A percentile compares a stretch with the other conserved stretches of the same genome.
Conservation (phyloP, 768 basidiomycete genomes). For the Lactarius sanguifluus region DNA sequence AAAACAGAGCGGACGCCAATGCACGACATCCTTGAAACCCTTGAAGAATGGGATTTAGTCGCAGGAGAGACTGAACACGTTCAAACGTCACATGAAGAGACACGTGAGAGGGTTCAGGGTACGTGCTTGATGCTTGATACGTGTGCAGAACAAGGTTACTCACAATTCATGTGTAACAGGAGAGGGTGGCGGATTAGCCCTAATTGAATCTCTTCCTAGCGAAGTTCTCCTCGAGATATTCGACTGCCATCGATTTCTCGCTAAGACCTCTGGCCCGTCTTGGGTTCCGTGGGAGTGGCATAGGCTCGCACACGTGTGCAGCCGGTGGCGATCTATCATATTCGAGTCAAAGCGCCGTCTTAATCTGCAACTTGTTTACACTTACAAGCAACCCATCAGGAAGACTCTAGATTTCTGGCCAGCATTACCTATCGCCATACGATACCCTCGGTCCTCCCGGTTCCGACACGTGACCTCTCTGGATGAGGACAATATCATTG, state of each 20-base stretch:
- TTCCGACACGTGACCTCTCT: neutral
- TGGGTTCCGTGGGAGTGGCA: conserved; percentile 16
- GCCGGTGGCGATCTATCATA: conserved; percentile 9
- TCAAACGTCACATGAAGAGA: neutral
- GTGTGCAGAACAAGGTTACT: no score
- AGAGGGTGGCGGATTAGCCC: neutral
- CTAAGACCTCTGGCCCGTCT: neutral
- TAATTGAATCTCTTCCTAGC: conserved; percentile 7
- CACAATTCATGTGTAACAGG: neutral
- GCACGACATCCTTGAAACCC: neutral
- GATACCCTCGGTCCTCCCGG: neutral
- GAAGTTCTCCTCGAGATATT: conserved; percentile 20
- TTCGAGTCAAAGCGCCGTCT: conserved; percentile 14
- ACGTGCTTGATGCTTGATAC: neutral
- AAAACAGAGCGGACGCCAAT: neutral
- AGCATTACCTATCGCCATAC: conserved; percentile 3
- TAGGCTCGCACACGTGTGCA: conserved; percentile 17
- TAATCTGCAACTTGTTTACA: conserved; percentile 8
- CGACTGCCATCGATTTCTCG: neutral
- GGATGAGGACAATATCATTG: conserved; percentile 6
- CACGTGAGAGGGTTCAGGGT: neutral
- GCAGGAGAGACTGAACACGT: neutral
- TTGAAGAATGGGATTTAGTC: neutral
- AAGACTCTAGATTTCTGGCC: conserved; percentile 13
- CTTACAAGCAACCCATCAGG: neutral